These are phyloP conservation scores for Urochloa ruziziensis DNA, from an alignment of 176 grass and related monocot species.

Conservation along the genomic window DNA sequence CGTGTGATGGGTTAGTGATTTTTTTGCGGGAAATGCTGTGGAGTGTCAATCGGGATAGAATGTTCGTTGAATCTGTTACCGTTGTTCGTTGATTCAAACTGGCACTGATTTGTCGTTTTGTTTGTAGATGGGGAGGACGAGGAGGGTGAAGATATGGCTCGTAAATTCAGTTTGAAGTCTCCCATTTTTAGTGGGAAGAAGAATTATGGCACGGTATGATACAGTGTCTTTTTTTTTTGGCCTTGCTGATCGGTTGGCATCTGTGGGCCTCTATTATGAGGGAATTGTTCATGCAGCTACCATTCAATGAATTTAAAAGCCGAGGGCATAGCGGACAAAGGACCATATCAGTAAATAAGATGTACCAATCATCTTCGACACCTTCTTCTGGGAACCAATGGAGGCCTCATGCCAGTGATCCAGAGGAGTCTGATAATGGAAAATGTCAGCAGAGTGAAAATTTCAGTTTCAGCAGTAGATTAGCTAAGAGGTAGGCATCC, in stretches of 20 bases:
- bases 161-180: background rate
- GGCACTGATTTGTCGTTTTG: too few species aligned
- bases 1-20: background rate
- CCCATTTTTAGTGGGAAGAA: background rate
- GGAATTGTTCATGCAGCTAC: slow-evolving; percentile 36
- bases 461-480: background rate
- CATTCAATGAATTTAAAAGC: background rate
- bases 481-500: slow-evolving; percentile 14
- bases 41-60: background rate
- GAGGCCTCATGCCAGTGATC: slow-evolving; percentile 21
- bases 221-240: background rate
- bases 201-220: slow-evolving; percentile 21
- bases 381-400: background rate
- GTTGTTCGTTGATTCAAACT: background rate
- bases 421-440: slow-evolving; percentile 14
- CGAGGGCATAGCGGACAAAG: background rate
- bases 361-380: slow-evolving; percentile 39
- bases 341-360: slow-evolving; percentile 35
- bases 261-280: background rate
- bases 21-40: background rate
- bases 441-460: background rate
- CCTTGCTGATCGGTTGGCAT: background rate
- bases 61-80: background rate
- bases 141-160: background rate
- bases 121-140: background rate